phyloP scores from a whole-genome alignment of 352 stramenopile species.

The Pseudoperonospora humuli region DNA sequence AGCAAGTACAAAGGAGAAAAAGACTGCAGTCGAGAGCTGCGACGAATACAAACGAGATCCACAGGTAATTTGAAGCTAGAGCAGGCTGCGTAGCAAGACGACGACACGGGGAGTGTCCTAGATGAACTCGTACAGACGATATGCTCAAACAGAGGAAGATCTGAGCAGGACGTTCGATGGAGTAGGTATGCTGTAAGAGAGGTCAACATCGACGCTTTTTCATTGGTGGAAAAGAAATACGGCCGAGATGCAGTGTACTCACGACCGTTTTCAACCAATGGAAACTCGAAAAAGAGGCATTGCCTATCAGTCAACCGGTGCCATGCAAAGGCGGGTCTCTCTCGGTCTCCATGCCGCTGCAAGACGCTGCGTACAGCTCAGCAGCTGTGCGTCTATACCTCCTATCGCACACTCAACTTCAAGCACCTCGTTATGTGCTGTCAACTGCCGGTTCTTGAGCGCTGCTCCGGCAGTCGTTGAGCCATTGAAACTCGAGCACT shows the following conservation, averaged over 20 bases:
- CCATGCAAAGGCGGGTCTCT: conserved; percentile 17
- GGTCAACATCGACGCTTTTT: too few species aligned
- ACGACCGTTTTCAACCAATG: too few species aligned
- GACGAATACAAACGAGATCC: not conserved
- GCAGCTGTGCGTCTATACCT: not conserved
- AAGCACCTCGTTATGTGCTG: not conserved
- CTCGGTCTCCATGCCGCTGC: conserved; percentile 3
- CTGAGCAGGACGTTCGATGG: not conserved
- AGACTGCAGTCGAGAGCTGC: not conserved
- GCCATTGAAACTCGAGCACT: conserved; percentile 9
- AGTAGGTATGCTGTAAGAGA: too few species aligned
- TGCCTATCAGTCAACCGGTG: too few species aligned
- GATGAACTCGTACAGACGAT: too few species aligned
- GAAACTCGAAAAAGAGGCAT: too few species aligned
- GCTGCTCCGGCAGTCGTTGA: not conserved
- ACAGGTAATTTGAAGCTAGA: too few species aligned
- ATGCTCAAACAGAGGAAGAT: too few species aligned
- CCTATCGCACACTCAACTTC: not conserved
- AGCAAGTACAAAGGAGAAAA: not conserved
- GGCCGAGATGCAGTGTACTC: too few species aligned
- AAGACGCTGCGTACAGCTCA: not conserved
- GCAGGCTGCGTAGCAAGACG: too few species aligned
- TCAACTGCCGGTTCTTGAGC: conserved; percentile 9
- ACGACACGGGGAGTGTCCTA: too few species aligned
- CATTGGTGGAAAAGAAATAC: too few species aligned